Conservation (phyloP, 2,329 filamentous ascomycete species). For the Dothistroma septosporum region DNA sequence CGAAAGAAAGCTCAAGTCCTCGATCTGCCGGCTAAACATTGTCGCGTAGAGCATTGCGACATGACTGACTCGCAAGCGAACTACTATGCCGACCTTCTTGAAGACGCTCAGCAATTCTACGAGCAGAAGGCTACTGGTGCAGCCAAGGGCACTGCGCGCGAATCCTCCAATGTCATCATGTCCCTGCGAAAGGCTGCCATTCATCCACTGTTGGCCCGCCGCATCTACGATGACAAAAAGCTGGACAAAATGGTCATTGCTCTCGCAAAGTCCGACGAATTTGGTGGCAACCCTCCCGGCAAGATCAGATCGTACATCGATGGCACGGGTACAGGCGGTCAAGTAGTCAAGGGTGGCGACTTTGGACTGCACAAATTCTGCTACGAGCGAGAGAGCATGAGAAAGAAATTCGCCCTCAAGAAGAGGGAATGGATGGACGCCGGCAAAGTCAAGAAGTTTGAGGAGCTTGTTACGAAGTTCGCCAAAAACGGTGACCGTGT, state of each 20-base stretch:
- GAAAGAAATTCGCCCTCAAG: slow-evolving; percentile 53
- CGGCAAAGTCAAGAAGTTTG: slow-evolving; percentile 80
- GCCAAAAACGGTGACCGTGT: slow-evolving; percentile 77
- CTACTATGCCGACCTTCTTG: slow-evolving; percentile 69
- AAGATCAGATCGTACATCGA: slow-evolving; percentile 60
- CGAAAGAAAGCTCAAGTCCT: slow-evolving; percentile 85
- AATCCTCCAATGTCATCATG: slow-evolving; percentile 57
- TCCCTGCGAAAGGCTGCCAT: slow-evolving; percentile 88
- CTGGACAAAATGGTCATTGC: slow-evolving; percentile 63
- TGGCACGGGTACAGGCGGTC: slow-evolving; percentile 54
- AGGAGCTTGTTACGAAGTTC: slow-evolving; percentile 69
- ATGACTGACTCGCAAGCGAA: slow-evolving; percentile 68
- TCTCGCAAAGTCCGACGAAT: slow-evolving; percentile 32
- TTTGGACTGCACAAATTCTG: slow-evolving; percentile 60
- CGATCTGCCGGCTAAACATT: slow-evolving; percentile 75
- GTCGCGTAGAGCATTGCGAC: slow-evolving; percentile 73
- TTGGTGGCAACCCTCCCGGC: slow-evolving; percentile 31
- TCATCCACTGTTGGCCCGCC: slow-evolving; percentile 82
- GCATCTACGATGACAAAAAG: slow-evolving; percentile 69
- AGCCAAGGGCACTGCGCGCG: slow-evolving; percentile 50
- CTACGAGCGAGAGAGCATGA: slow-evolving; percentile 50
- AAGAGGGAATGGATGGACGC: slow-evolving; percentile 61
- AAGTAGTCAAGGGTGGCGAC: slow-evolving; percentile 71
- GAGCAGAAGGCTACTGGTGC: slow-evolving; percentile 53
- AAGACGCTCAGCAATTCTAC: slow-evolving; percentile 56